Conservation (phyloP, 768 basidiomycete species). For the Panus rudis region DNA sequence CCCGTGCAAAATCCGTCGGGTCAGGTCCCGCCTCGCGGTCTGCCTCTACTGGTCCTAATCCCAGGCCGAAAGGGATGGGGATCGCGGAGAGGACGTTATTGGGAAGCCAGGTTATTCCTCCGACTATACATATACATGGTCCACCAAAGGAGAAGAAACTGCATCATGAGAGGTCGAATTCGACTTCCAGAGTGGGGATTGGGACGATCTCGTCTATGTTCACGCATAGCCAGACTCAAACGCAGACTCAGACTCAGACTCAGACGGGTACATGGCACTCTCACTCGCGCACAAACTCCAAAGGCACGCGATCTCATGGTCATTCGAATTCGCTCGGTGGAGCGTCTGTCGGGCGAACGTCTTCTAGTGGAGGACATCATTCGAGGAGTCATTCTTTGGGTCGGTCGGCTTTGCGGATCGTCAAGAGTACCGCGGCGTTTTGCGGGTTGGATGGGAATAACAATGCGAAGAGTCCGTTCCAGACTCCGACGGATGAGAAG, state of each 20-base stretch:
- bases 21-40: not conserved
- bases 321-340: conserved; percentile 29
- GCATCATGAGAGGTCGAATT: no score
- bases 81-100: conserved; percentile 61
- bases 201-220: no score
- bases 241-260: conserved; percentile 37
- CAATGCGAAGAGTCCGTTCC: conserved; percentile 2
- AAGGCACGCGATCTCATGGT: conserved; percentile 27
- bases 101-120: conserved; percentile 54
- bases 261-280: conserved; percentile 23
- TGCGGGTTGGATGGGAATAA: conserved; percentile 18
- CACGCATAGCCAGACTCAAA: conserved; percentile 44
- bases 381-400: conserved; percentile 33
- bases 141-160: conserved; percentile 24
- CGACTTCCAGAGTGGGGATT: no score
- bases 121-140: conserved; percentile 26
- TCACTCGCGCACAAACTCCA: conserved; percentile 10
- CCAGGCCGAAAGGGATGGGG: conserved; percentile 3
- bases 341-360: conserved; percentile 20
- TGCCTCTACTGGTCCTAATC: not conserved
- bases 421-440: conserved; percentile 22
- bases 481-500: conserved; percentile 11
- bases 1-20: conserved; percentile 51
- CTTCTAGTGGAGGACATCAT: no score
- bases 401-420: conserved; percentile 28